Conservation (phyloP, 768 basidiomycete genomes). For the Lyophyllum decastes region DNA sequence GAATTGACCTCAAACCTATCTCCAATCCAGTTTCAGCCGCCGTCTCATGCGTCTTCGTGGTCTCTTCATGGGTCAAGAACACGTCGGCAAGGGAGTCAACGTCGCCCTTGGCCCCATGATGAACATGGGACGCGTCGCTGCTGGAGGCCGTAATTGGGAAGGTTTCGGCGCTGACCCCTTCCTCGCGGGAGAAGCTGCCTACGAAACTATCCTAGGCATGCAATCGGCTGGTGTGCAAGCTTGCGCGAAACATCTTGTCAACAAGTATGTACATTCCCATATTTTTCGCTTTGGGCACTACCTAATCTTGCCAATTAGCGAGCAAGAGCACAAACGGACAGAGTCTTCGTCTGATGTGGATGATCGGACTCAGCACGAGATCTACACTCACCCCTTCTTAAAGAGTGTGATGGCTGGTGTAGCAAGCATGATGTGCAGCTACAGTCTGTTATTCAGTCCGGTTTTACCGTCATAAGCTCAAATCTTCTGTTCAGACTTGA, state of each 20-base stretch:
- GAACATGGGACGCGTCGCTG: constrained; percentile 79
- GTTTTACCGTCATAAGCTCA: neutral
- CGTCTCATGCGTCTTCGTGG: constrained; percentile 77
- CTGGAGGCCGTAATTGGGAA: constrained; percentile 92
- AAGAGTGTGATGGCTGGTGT: constrained; percentile 75
- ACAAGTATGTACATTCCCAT: constrained; percentile 60
- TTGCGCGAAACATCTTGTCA: constrained; percentile 82
- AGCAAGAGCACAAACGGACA: constrained; percentile 67
- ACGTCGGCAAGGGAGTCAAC: constrained; percentile 82
- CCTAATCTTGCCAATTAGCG: constrained; percentile 36
- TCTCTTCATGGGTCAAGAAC: constrained; percentile 78
- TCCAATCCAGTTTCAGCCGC: constrained; percentile 63
- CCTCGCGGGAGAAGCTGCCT: constrained; percentile 74
- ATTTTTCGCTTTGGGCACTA: neutral
- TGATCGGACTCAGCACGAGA: constrained; percentile 78
- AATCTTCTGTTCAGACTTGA: constrained; percentile 43
- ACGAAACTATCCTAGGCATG: constrained; percentile 82
- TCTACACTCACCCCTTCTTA: constrained; percentile 72
- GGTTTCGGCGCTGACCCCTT: constrained; percentile 94
- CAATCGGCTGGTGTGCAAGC: constrained; percentile 82
- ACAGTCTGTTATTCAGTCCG: constrained; percentile 44
- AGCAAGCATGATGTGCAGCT: constrained; percentile 74
- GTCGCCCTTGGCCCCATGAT: constrained; percentile 82
- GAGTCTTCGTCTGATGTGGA: constrained; percentile 67
- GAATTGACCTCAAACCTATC: neutral